phyloP scores from a whole-genome alignment of 495 filamentous ascomycete species.

The Clavariopsis aquatica region DNA sequence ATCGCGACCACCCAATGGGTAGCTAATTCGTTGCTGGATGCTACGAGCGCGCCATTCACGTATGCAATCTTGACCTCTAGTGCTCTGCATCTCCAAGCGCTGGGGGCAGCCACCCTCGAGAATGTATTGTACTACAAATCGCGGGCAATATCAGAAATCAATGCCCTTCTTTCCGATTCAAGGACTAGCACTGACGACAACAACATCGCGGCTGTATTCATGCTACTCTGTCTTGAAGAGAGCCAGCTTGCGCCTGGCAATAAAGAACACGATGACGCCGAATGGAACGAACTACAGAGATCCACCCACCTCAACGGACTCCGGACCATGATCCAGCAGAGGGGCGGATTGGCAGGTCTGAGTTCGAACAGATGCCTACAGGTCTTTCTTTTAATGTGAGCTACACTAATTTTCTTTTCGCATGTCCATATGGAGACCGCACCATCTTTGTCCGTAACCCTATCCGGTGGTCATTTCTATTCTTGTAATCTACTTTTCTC shows the following conservation, averaged over 20 bases:
- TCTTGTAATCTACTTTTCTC: background rate
- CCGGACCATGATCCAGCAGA: slow-evolving; percentile 37
- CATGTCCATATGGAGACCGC: slow-evolving; percentile 13
- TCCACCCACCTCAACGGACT: slow-evolving; percentile 40
- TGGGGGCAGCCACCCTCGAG: slow-evolving; percentile 16
- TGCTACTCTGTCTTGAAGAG: slow-evolving; percentile 39
- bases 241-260: slow-evolving; percentile 27
- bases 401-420: slow-evolving; percentile 8
- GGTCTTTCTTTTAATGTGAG: slow-evolving; percentile 40
- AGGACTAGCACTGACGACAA: slow-evolving; percentile 32
- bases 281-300: slow-evolving; percentile 22
- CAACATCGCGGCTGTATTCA: slow-evolving; percentile 41
- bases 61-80: slow-evolving; percentile 34
- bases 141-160: slow-evolving; percentile 36
- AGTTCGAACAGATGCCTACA: slow-evolving; percentile 38
- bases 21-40: slow-evolving; percentile 22
- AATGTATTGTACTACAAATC: slow-evolving; percentile 36
- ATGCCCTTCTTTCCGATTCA: slow-evolving; percentile 30
- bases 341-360: slow-evolving; percentile 37
- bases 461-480: background rate
- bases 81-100: slow-evolving; percentile 34
- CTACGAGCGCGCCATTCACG: slow-evolving; percentile 32
- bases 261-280: slow-evolving; percentile 5
- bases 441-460: background rate
- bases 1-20: slow-evolving; percentile 32